A percentile compares a stretch with the other conserved stretches of the same genome.
These are phyloP conservation scores for Ceratocystis albifundus DNA, from an alignment of 2,329 filamentous ascomycete species.

Conservation along the genomic window DNA sequence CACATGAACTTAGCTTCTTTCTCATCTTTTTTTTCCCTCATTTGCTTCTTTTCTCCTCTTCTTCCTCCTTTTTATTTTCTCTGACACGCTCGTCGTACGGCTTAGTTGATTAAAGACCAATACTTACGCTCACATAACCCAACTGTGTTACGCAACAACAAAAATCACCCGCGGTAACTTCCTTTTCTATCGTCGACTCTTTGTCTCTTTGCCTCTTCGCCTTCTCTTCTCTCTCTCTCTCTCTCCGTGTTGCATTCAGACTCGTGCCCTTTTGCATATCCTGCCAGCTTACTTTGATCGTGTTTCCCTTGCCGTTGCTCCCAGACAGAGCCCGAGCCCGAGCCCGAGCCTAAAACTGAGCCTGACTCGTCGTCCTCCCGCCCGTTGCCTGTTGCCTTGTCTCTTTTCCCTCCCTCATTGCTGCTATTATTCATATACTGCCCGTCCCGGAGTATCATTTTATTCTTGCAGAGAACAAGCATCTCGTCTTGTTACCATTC, in stretches of 20 bases:
- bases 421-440: neutral
- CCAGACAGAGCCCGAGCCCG: too few species aligned
- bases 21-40: neutral
- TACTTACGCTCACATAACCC: neutral
- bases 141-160: neutral
- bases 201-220: neutral
- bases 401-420: too few species aligned
- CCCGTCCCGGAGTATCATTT: neutral
- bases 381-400: too few species aligned
- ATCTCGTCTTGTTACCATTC: neutral
- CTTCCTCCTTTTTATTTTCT: too few species aligned
- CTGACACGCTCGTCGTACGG: too few species aligned
- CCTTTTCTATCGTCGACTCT: neutral
- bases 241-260: neutral
- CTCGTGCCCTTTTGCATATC: neutral
- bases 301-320: too few species aligned
- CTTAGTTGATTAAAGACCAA: neutral
- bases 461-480: constrained; percentile 11
- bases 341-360: too few species aligned
- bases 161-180: neutral
- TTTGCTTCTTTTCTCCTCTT: too few species aligned
- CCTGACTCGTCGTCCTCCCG: too few species aligned
- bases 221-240: too few species aligned
- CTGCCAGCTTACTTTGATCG: constrained; percentile 1
- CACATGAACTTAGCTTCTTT: neutral